A percentile compares a stretch with the other conserved stretches of the same genome.
Conservation (phyloP, 352 stramenopile genomes). For the Plasmopara muralis region DNA sequence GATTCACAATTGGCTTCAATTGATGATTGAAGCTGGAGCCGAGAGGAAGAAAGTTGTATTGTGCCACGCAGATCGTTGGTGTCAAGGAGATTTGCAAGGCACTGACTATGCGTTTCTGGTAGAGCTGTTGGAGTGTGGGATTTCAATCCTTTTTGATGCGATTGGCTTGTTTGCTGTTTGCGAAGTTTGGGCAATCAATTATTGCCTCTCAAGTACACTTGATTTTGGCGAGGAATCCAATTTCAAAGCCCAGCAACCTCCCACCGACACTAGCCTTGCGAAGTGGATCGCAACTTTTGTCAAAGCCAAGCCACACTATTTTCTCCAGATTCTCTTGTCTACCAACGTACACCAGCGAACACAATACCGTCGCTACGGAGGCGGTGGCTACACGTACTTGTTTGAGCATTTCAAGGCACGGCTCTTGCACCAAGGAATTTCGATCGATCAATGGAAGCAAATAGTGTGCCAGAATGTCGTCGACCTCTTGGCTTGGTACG, state of each 20-base stretch:
- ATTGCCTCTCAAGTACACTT: conserved; percentile 5
- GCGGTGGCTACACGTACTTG: conserved; percentile 58
- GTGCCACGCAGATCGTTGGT: conserved; percentile 69
- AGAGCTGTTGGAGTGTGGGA: conserved; percentile 27
- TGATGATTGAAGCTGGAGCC: conserved; percentile 30
- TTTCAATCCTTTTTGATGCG: conserved; percentile 58
- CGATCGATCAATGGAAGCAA: conserved; percentile 32
- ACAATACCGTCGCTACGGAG: conserved; percentile 64
- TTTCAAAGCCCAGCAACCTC: conserved; percentile 21
- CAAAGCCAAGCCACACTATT: conserved; percentile 19
- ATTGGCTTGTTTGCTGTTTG: conserved; percentile 59
- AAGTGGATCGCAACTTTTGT: conserved; percentile 29
- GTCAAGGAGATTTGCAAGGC: conserved; percentile 12
- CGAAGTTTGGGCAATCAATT: conserved; percentile 40
- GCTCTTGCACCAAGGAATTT: conserved; percentile 29
- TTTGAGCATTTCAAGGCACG: conserved; percentile 43
- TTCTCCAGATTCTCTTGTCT: conserved; percentile 48
- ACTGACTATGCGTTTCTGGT: conserved; percentile 30
- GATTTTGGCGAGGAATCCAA: background rate
- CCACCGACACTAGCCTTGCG: conserved; percentile 36
- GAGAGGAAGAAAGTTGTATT: conserved; percentile 48
- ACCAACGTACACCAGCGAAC: conserved; percentile 56
- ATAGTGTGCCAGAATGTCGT: conserved; percentile 42
- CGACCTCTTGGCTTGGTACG: conserved; percentile 55
- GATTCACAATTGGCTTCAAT: conserved; percentile 32